Base-by-base conservation (phyloP, 208 protist species). In the Trypanosoma scelopori region DNA sequence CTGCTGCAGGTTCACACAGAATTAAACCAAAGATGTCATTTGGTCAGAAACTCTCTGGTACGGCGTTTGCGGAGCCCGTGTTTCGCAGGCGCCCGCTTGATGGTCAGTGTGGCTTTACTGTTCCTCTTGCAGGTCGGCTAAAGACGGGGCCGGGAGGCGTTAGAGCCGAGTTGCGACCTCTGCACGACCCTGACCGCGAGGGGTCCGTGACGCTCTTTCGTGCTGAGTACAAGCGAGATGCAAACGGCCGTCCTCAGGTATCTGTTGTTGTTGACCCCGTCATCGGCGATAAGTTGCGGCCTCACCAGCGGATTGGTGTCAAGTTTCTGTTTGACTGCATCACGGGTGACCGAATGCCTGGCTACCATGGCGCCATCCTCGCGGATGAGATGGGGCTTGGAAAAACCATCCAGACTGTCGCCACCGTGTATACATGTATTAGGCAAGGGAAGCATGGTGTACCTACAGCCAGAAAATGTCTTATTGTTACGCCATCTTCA, bases 361-460 rank as follows among this genome's bases (percentile, higher is more conserved):
- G 89, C 51, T 93, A 93, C 69, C 82, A 94, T 67, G 93, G 93
- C 18, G 85, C 84, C 12, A 92, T 97, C 39, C 73, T 98, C 22
- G 94, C 88, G 23, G 97, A 99, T 82, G 97, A 99, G 69, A 98
- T 98, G 96, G 97, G 97, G 42, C 75, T 99, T 37, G 97, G 97
- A 28, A 99, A 99, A 71, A 98, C 97, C 6, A 90, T 98, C 25
- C 95, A 98, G 76, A 95, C 96, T 7, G 94, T 99, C 30, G 93
- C 95, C 9, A 88, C 97, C 50, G 81, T 95, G 45, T 86, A 85
- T 58, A 97, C 89, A 22, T 99, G 94, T 71, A 52, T 84, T 13
- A 58, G 87, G 28, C 91, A 99, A 53, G 98, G 97, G 28, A 93
- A 90, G 60, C 71, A 89, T 67, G 92, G 92, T 9, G 23, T 68